Conservation (phyloP, 2,329 filamentous ascomycete genomes). For the Aspergillus ochraceus region DNA sequence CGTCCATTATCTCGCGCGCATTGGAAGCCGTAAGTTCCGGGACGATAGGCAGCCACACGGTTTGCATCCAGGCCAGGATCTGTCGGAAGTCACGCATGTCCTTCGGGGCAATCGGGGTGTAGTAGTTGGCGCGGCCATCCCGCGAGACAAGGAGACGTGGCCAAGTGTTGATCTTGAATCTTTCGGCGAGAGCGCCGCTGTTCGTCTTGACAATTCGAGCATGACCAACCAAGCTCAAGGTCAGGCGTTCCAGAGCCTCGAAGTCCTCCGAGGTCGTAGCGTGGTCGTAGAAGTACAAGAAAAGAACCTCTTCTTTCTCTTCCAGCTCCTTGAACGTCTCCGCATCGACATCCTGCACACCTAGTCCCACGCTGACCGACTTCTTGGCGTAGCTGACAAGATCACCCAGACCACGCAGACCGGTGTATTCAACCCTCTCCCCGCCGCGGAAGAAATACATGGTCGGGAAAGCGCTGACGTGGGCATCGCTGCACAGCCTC, state of each 20-base stretch:
- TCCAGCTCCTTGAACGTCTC: slow-evolving; percentile 77
- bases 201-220: slow-evolving; percentile 91
- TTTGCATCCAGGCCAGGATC: slow-evolving; percentile 90
- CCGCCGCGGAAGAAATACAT: slow-evolving; percentile 90
- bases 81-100: slow-evolving; percentile 87
- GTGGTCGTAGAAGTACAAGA: slow-evolving; percentile 96
- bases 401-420: slow-evolving; percentile 87
- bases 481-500: slow-evolving; percentile 88
- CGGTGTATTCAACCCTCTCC: slow-evolving; percentile 89
- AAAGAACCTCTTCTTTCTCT: slow-evolving; percentile 91
- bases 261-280: slow-evolving; percentile 94
- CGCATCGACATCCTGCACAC: slow-evolving; percentile 78
- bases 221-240: slow-evolving; percentile 84
- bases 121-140: slow-evolving; percentile 88
- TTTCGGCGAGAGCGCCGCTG: slow-evolving; percentile 70
- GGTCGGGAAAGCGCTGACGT: slow-evolving; percentile 78
- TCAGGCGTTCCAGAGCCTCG: slow-evolving; percentile 78
- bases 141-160: slow-evolving; percentile 87
- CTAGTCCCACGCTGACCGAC: slow-evolving; percentile 72
- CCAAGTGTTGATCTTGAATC: slow-evolving; percentile 96
- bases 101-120: slow-evolving; percentile 78
- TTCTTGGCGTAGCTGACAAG: slow-evolving; percentile 84
- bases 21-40: slow-evolving; percentile 91
- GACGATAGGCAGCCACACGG: slow-evolving; percentile 92
- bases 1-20: slow-evolving; percentile 90